Percentiles rank a stretch among this genome's conserved stretches.
Conservation (phyloP, 2,329 filamentous ascomycete species). For the Thielaviopsis ethacetica region DNA sequence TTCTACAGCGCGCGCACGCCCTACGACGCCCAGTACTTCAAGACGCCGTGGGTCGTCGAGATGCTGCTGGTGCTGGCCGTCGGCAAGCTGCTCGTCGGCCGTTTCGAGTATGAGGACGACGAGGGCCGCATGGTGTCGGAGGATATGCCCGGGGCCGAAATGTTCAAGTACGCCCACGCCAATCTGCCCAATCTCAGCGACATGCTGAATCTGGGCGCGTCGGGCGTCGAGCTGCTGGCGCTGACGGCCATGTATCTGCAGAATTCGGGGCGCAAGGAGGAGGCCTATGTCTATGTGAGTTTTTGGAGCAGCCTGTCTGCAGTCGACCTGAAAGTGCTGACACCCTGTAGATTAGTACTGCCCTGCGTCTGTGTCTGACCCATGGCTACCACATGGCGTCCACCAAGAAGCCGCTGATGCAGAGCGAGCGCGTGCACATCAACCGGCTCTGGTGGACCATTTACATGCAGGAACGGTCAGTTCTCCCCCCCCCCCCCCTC, state of each 20-base stretch:
- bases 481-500: no score
- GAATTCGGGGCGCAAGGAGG: conserved; percentile 11
- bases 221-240: conserved; percentile 18
- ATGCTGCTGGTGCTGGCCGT: conserved; percentile 9
- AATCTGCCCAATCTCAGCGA: conserved; percentile 17
- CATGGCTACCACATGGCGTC: conserved; percentile 17
- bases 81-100: conserved; percentile 9
- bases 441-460: conserved; percentile 18
- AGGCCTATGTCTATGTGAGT: conserved; percentile 12
- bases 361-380: conserved; percentile 16
- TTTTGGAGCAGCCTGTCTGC: background rate
- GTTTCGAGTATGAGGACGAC: conserved; percentile 8
- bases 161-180: conserved; percentile 15
- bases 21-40: conserved; percentile 6
- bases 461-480: conserved; percentile 19
- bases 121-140: conserved; percentile 6
- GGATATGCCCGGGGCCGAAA: conserved; percentile 10
- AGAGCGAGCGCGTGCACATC: conserved; percentile 14
- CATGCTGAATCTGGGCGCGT: conserved; percentile 15
- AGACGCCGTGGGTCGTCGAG: conserved; percentile 11
- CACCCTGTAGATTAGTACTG: conserved; percentile 16
- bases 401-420: conserved; percentile 8
- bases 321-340: background rate
- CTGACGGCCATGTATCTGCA: conserved; percentile 13
- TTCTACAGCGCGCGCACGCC: conserved; percentile 4